Percentiles rank a stretch among this genome's conserved stretches.
Conservation (phyloP, 148 eudicot genomes). For the Linanthus parryae region DNA sequence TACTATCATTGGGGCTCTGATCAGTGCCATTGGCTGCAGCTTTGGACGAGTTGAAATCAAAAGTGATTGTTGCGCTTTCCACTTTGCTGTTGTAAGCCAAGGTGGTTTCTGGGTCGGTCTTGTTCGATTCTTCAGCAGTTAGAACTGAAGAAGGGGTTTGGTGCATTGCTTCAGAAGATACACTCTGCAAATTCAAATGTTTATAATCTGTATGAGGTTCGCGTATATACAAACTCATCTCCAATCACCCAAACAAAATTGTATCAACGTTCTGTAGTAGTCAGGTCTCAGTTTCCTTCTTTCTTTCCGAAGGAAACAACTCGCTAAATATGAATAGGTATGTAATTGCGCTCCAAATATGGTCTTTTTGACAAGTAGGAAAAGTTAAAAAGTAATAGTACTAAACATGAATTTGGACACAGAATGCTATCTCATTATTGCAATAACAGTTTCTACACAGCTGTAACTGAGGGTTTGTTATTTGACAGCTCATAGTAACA, state of each 20-base stretch:
- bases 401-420: no score
- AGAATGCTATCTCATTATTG: no score
- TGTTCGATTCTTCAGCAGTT: conserved; percentile 20
- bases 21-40: conserved; percentile 12
- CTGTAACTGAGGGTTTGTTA: no score
- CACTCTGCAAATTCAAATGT: conserved; percentile 29
- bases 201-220: background rate
- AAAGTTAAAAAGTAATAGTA: background rate
- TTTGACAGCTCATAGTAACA: no score
- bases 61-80: conserved; percentile 48
- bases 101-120: conserved; percentile 7
- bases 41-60: conserved; percentile 41
- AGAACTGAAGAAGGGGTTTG: conserved; percentile 12
- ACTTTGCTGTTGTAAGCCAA: conserved; percentile 44
- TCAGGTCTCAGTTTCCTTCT: background rate
- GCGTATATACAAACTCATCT: background rate
- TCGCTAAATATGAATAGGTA: no score
- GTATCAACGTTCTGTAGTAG: background rate
- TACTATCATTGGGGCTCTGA: conserved; percentile 11
- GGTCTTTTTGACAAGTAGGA: background rate
- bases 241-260: background rate
- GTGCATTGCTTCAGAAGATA: conserved; percentile 15
- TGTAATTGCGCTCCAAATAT: background rate
- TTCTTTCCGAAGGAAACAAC: background rate
- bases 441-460: no score